These are phyloP conservation scores for Claviceps maximensis DNA, from an alignment of 2,329 filamentous ascomycete species.

Conservation along the genomic window DNA sequence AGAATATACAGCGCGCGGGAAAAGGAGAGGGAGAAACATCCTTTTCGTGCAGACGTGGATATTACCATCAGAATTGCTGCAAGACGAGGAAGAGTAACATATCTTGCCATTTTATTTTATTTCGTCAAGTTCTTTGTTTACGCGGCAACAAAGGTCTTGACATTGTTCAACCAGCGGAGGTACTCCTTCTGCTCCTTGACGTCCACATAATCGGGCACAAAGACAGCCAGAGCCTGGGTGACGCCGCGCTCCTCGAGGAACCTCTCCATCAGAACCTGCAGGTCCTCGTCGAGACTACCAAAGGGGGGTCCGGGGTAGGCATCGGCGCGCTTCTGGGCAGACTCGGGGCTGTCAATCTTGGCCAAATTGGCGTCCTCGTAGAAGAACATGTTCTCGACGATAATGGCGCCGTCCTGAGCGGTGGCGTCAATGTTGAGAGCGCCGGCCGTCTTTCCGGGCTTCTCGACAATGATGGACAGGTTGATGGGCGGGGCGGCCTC, in stretches of 20 bases:
- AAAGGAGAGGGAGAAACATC: no score
- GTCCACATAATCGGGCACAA: slow-evolving; percentile 93
- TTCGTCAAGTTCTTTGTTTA: not conserved
- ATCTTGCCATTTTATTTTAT: not conserved
- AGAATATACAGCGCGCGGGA: no score
- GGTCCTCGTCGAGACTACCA: slow-evolving; percentile 86
- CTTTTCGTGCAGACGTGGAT: no score
- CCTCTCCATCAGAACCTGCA: slow-evolving; percentile 81
- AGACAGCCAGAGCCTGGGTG: slow-evolving; percentile 72
- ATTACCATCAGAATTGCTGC: no score
- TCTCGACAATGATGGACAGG: slow-evolving; percentile 79
- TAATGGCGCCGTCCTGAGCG: slow-evolving; percentile 72
- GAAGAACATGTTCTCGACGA: slow-evolving; percentile 85
- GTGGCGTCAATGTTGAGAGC: slow-evolving; percentile 77
- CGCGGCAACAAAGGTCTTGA: slow-evolving; percentile 74
- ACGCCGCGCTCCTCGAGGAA: slow-evolving; percentile 93
- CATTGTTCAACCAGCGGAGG: slow-evolving; percentile 71
- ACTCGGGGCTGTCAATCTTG: slow-evolving; percentile 60
- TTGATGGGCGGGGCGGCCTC: slow-evolving; percentile 62
- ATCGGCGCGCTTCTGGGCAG: slow-evolving; percentile 61
- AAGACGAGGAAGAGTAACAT: no score
- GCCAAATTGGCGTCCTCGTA: slow-evolving; percentile 68
- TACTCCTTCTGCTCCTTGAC: slow-evolving; percentile 99
- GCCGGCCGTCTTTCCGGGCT: slow-evolving; percentile 55
- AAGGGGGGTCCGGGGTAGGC: slow-evolving; percentile 88